A percentile compares a stretch with the other conserved stretches of the same genome.
phyloP scores from a whole-genome alignment of 805 yeast species.

The Cephaloascus fragrans region DNA sequence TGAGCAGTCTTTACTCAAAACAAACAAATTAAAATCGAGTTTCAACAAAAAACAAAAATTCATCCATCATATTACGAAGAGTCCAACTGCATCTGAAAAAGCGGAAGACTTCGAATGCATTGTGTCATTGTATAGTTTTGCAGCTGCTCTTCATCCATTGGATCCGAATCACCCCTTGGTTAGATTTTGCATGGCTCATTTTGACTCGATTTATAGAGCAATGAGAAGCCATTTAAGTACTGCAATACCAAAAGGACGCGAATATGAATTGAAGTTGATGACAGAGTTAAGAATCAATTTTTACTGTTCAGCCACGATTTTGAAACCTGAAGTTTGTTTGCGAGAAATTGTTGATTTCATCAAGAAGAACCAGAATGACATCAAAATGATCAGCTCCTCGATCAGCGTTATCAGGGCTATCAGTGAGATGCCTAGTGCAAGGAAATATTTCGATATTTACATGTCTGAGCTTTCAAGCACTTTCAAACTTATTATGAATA shows the following conservation, averaged over 20 bases:
- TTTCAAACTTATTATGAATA: background rate
- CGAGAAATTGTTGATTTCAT: background rate
- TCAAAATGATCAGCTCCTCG: background rate
- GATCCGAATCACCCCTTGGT: constrained; percentile 16
- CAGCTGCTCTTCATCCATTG: constrained; percentile 14
- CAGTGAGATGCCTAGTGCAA: background rate
- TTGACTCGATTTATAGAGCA: background rate
- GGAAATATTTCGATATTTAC: background rate
- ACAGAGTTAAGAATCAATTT: background rate
- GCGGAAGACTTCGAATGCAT: constrained; percentile 1
- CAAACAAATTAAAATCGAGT: background rate
- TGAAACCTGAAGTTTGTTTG: background rate
- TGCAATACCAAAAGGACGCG: background rate
- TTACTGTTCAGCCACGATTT: background rate
- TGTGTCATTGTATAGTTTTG: constrained; percentile 8
- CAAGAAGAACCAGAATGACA: background rate
- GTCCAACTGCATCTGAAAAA: background rate
- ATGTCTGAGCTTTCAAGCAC: background rate
- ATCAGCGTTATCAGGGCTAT: background rate
- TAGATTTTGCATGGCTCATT: constrained; percentile 10
- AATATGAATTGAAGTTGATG: background rate
- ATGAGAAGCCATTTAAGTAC: background rate
- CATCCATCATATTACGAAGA: background rate
- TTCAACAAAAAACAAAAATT: background rate
- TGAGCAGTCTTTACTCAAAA: background rate